Percentiles rank a stretch among this genome's conserved stretches.
Evolutionary conservation across 1,284 basidiomycete genomes (phyloP).

Genomic region (Ganoderma sinense): DNA sequence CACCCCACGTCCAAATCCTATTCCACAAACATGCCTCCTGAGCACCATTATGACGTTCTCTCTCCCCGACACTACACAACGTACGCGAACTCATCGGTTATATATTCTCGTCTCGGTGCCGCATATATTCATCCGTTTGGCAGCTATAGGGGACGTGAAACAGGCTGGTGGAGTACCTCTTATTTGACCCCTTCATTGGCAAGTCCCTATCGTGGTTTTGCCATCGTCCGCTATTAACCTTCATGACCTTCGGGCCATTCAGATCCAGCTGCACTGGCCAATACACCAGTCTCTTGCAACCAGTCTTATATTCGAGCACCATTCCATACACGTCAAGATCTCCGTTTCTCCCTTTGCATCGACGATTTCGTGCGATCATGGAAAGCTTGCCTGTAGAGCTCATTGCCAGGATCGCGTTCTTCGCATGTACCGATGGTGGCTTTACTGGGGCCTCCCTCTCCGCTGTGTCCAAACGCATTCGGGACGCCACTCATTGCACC

Average conservation of each 20-base stretch:
- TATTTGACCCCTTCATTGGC: background rate
- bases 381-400: slow-evolving; percentile 12
- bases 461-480: slow-evolving; percentile 10
- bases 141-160: background rate
- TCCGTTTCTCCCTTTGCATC: background rate
- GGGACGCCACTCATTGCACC: slow-evolving; percentile 3
- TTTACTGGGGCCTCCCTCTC: slow-evolving; percentile 12
- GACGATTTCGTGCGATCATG: background rate
- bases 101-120: background rate
- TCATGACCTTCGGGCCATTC: background rate
- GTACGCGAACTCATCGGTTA: background rate
- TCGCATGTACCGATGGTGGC: slow-evolving; percentile 13
- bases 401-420: slow-evolving; percentile 2
- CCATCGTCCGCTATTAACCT: background rate
- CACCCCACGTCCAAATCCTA: background rate
- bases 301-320: background rate
- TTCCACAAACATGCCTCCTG: background rate
- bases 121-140: background rate
- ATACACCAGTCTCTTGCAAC: background rate
- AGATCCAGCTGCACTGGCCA: background rate
- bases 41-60: background rate
- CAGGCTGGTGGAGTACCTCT: too few relatives aligned
- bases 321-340: background rate
- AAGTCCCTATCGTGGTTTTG: background rate
- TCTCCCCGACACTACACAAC: background rate